Base-by-base conservation (phyloP, 2,329 filamentous ascomycete genomes). In the Penicillium sp. region DNA sequence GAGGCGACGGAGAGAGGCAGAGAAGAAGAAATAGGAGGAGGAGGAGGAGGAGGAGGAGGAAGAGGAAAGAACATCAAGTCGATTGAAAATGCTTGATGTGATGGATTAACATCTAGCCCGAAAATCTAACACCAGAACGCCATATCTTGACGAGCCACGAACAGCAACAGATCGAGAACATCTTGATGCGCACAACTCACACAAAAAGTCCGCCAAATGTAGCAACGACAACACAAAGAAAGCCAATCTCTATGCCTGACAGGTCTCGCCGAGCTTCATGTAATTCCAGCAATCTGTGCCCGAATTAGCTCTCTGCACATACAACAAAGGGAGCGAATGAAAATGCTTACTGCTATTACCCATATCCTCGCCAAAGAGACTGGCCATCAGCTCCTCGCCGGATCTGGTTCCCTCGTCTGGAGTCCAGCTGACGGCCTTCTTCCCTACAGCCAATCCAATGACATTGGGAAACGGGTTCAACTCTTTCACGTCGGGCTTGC, bases 391-490 rank as follows among this genome's bases (percentile, higher is more conserved):
- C 46, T 90, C 84, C 56, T 84, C 82, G 0, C 88, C 87, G 37
- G 77, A 80, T 23, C 77, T 77, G 39, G 84, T 83, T 0, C 87
- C 87, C 1, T 74, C 77, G 0, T 78, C 78, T 0, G 83, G 80
- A 40, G 81, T 81, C 62, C 85, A 90, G 1, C 83, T 81, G 1
- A 91, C 78, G 1, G 86, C 88, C 64, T 86, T 84, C 69, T 85
- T 87, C 29, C 89, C 89, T 1, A 92, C 79, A 0, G 88, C 88
- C 3, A 92, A 73, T 0, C 85, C 87, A 58, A 92, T 91, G 76
- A 88, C 83, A 13, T 87, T 80, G 13, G 83, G 81, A 9, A 87
- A 78, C 46, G 83, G 78, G 1, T 73, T 72, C 11, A 89, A 73
- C 54, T 79, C 71, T 34, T 77, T 69, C 54, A 82, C 83, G 24